These are phyloP conservation scores for Paspalum vaginatum DNA, from an alignment of 176 grass and related monocot genomes.

Conservation along the genomic window DNA sequence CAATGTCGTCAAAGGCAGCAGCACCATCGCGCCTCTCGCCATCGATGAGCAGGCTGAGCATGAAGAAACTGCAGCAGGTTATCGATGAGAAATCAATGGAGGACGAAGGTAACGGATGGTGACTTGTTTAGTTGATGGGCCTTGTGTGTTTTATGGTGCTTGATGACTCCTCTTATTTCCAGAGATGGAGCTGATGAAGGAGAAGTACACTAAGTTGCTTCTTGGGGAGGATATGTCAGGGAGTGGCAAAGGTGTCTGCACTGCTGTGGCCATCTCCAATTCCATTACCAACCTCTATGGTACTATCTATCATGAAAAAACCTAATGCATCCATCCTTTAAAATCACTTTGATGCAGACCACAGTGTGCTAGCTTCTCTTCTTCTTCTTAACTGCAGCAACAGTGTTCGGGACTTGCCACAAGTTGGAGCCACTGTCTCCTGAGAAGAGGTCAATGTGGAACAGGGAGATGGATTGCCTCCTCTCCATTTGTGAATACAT, in stretches of 20 bases:
- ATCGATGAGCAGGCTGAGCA: slow-evolving; percentile 46
- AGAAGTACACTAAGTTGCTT: slow-evolving; percentile 93
- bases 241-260: slow-evolving; percentile 83
- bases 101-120: slow-evolving; percentile 38
- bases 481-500: slow-evolving; percentile 95
- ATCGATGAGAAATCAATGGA: slow-evolving; percentile 39
- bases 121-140: not conserved
- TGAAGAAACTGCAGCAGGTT: slow-evolving; percentile 47
- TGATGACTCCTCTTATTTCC: slow-evolving; percentile 18
- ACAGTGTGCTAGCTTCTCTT: not conserved
- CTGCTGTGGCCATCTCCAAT: slow-evolving; percentile 87
- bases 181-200: slow-evolving; percentile 96
- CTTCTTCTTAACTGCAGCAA: slow-evolving; percentile 54
- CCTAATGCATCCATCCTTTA: not conserved
- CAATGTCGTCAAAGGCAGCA: slow-evolving; percentile 32
- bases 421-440: slow-evolving; percentile 67
- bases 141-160: slow-evolving; percentile 13
- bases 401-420: slow-evolving; percentile 84
- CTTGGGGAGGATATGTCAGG: slow-evolving; percentile 98
- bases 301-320: slow-evolving; percentile 14
- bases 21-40: slow-evolving; percentile 29
- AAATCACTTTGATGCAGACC: slow-evolving; percentile 3
- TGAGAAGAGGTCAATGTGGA: slow-evolving; percentile 93
- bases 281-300: slow-evolving; percentile 98
- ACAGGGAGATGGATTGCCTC: slow-evolving; percentile 96